A percentile compares a stretch with the other conserved stretches of the same genome.
phyloP scores from a whole-genome alignment of 257 asterid genomes.

The Solanum ossicruentum region DNA sequence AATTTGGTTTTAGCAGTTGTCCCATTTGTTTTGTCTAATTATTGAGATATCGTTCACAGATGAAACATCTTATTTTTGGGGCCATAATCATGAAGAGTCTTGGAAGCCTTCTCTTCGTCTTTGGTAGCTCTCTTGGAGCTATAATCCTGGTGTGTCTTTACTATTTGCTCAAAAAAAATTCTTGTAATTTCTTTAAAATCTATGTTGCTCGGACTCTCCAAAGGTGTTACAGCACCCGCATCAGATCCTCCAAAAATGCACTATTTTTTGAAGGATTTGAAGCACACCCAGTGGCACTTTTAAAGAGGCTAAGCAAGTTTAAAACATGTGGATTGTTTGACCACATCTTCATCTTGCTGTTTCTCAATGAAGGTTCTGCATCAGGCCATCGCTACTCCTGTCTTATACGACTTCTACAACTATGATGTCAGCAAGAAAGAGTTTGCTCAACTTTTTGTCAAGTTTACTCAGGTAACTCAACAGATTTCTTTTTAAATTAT shows the following conservation, averaged over 20 bases:
- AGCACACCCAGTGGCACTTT: not conserved
- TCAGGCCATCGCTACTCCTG: constrained; percentile 61
- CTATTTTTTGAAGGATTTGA: not conserved
- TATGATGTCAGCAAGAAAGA: constrained; percentile 68
- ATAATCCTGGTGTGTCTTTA: constrained; percentile 42
- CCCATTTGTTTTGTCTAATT: not conserved
- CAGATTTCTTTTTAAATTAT: not conserved
- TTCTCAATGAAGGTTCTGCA: constrained; percentile 45
- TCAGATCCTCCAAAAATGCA: not conserved
- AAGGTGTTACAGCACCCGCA: not conserved
- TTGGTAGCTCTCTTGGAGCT: constrained; percentile 85
- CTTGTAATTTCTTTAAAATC: not conserved
- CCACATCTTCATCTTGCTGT: not conserved
- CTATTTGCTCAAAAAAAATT: not conserved
- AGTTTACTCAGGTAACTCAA: constrained; percentile 65
- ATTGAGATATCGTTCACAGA: constrained; percentile 23
- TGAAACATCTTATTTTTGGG: constrained; percentile 63
- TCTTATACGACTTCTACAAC: constrained; percentile 88
- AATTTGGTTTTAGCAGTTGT: not conserved
- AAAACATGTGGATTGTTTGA: not conserved
- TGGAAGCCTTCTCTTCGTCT: constrained; percentile 75
- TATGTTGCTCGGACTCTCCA: not conserved
- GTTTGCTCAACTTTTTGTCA: constrained; percentile 46
- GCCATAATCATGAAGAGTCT: constrained; percentile 51
- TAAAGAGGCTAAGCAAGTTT: not conserved